Percentiles rank a stretch among this genome's conserved stretches.
phyloP scores from a whole-genome alignment of 2,329 filamentous ascomycete genomes.

The Sporothrix brunneoviolacea region DNA sequence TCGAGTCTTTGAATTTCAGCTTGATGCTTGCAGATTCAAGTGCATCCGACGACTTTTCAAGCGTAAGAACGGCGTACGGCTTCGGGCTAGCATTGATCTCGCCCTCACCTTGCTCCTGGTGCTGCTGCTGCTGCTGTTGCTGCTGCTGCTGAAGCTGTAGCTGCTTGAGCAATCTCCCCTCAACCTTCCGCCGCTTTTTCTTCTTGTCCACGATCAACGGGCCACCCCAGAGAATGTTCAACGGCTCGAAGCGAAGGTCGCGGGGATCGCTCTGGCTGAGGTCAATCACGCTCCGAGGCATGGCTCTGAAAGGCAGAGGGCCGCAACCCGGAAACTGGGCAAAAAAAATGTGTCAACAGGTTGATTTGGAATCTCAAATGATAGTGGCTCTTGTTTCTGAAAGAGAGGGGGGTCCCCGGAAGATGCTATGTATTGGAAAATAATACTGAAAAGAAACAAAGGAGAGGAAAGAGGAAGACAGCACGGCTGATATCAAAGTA shows the following conservation, averaged over 20 bases:
- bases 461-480: background rate
- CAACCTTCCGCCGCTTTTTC: conserved; percentile 2
- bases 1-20: conserved; percentile 2
- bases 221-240: conserved; percentile 15
- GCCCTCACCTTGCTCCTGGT: background rate
- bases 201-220: conserved; percentile 12
- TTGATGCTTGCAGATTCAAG: background rate
- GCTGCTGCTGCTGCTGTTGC: conserved; percentile 1
- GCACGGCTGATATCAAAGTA: no score
- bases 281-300: conserved; percentile 6
- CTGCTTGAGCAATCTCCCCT: conserved; percentile 3
- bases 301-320: background rate
- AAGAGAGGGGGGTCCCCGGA: no score
- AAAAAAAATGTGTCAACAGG: no score
- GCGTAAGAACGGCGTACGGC: conserved; percentile 3
- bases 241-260: conserved; percentile 12
- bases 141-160: background rate
- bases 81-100: background rate
- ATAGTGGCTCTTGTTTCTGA: no score
- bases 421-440: no score
- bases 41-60: background rate
- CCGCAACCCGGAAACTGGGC: no score
- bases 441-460: no score
- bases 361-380: no score
- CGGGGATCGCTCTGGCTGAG: conserved; percentile 5